Percentiles rank a stretch among this genome's conserved stretches.
phyloP scores from a whole-genome alignment of 148 eudicot species.

The Chenopodium formosanum region DNA sequence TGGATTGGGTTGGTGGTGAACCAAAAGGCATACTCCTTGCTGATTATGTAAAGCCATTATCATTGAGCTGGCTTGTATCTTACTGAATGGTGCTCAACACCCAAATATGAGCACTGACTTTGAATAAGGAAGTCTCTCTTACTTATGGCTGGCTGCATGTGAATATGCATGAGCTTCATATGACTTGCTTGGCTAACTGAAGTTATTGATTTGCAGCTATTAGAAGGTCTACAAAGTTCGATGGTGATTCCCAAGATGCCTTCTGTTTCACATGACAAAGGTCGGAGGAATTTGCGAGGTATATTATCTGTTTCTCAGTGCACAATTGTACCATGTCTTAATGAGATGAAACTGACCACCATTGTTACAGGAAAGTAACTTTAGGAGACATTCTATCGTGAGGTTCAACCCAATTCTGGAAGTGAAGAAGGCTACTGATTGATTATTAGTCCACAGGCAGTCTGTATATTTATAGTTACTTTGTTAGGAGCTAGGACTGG shows the following conservation, averaged over 20 bases:
- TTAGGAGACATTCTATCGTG: background rate
- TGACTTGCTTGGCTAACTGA: background rate
- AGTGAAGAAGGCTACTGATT: constrained; percentile 24
- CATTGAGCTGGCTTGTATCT: background rate
- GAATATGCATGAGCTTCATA: background rate
- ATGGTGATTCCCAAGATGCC: constrained; percentile 66
- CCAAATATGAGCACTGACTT: background rate
- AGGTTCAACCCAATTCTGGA: constrained; percentile 13
- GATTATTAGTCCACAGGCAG: constrained; percentile 17
- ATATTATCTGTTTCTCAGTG: background rate
- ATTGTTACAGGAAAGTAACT: constrained; percentile 30
- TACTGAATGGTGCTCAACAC: background rate
- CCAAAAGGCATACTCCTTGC: background rate
- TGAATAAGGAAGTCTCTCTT: background rate
- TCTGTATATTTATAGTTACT: constrained; percentile 36
- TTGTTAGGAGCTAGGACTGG: constrained; percentile 25
- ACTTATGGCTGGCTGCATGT: background rate
- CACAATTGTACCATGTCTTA: background rate
- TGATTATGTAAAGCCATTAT: background rate
- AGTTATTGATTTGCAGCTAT: constrained; percentile 43
- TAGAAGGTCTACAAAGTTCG: constrained; percentile 90
- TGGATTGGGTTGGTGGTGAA: background rate
- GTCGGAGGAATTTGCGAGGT: constrained; percentile 51
- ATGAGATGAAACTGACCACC: background rate
- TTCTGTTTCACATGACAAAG: constrained; percentile 61